Evolutionary conservation across 306 rosid genomes (phyloP), one percentile per base, ranked within the genome.

Genomic region (Pyrus betulifolia): DNA sequence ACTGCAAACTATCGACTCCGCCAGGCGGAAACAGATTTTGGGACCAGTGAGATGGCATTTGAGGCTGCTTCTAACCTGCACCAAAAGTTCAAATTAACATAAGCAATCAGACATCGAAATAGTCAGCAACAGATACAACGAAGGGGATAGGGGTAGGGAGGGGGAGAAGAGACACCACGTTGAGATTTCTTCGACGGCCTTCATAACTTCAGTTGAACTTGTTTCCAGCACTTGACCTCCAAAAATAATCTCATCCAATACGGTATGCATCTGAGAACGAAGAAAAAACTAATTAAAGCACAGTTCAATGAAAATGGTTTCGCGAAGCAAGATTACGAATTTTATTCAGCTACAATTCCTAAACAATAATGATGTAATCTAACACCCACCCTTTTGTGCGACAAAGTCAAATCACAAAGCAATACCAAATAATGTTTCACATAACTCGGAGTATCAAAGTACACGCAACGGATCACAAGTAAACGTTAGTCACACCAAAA

Each of bases 191-290:
- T 92, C 97, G 70, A 90, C 83, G 59, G 92, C 93, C 87, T 88
- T 95, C 84, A 88, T 51, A 84, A 92, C 96, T 89, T 90, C 97
- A 11, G 85, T 75, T 68, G 99, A 95, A 88, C 86, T 90, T 71
- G 96, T 92, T 86, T 95, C 99, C 78, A 95, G 81, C 63, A 95
- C 97, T 82, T 88, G 97, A 61, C 98, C 97, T 74, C 99, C 99
- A 51, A 93, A 88, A 74, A 95, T 75, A 64, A 91, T 91, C 85
- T 92, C 97, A 82, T 92, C 99, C 69, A 95, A 68, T 79, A 95
- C 88, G 18, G 92, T 79, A 80, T 91, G 93, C 88, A 95, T 76
- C 99, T 95, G 88, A 54, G 42, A 71, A 45, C 62, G 63, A 69
- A 76, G 70, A 60, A 64, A 23, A 84, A 78, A 69, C 57, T 71